These are phyloP conservation scores for Filobasidium floriforme DNA, from an alignment of 768 basidiomycete species.

Conservation along the genomic window DNA sequence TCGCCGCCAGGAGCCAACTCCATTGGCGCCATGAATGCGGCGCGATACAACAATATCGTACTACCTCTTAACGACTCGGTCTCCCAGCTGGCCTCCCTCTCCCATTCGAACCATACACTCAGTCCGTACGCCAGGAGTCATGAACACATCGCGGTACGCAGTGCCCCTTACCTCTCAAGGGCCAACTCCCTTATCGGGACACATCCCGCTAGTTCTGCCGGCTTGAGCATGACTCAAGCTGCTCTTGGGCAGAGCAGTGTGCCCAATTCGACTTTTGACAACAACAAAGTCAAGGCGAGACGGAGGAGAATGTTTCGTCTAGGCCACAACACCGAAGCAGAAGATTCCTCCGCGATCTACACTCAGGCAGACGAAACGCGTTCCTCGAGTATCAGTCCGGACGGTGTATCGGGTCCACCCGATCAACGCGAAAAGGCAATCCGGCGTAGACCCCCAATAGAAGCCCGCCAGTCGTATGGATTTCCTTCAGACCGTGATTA, in stretches of 20 bases:
- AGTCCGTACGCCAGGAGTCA: conserved; percentile 86
- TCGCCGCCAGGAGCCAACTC: not conserved
- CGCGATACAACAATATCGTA: conserved; percentile 30
- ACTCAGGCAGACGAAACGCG: no score
- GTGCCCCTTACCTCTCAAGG: conserved; percentile 56
- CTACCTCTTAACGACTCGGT: conserved; percentile 61
- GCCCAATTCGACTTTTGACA: not conserved
- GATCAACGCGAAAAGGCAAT: no score
- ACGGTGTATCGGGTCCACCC: no score
- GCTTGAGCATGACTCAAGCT: not conserved
- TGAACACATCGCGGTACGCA: conserved; percentile 85
- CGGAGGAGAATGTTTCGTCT: not conserved
- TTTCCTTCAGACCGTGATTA: not conserved
- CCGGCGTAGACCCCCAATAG: not conserved
- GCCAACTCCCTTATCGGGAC: conserved; percentile 13
- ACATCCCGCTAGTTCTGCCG: not conserved
- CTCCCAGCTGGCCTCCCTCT: conserved; percentile 77
- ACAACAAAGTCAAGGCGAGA: not conserved
- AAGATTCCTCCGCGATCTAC: no score
- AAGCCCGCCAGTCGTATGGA: not conserved
- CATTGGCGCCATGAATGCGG: not conserved
- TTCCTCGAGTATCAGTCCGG: no score
- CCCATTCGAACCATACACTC: conserved; percentile 82
- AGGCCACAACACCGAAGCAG: no score
- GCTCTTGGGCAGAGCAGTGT: not conserved